These are phyloP conservation scores for Neurospora sp. DNA, from an alignment of 495 filamentous ascomycete species.

Conservation along the genomic window DNA sequence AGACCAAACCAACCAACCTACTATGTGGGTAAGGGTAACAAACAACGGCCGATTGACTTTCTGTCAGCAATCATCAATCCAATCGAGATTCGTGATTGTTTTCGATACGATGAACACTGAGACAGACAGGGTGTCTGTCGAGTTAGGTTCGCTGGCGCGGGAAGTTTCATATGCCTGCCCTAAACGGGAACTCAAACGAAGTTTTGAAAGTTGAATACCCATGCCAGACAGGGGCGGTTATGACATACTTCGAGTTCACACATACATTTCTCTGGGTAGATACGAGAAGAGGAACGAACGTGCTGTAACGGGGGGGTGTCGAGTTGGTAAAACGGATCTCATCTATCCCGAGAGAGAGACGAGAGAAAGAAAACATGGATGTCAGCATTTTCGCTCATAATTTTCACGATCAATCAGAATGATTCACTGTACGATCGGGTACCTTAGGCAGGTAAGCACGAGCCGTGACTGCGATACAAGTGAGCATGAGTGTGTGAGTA, in stretches of 20 bases:
- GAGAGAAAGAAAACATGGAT: not conserved
- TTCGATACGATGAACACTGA: not conserved
- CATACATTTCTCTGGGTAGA: no score
- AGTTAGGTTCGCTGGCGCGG: not conserved
- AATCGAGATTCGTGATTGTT: not conserved
- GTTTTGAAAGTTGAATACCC: not conserved
- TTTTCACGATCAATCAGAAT: not conserved
- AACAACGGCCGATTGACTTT: not conserved
- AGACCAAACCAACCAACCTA: not conserved
- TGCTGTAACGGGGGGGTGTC: no score
- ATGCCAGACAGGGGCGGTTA: not conserved
- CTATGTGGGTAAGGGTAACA: not conserved
- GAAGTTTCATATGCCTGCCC: not conserved
- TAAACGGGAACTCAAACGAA: not conserved
- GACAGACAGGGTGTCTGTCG: not conserved
- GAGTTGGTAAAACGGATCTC: no score
- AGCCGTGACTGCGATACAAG: not conserved
- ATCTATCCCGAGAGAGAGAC: no score
- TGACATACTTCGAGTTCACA: not conserved
- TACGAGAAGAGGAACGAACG: no score
- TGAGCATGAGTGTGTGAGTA: not conserved
- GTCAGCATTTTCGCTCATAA: not conserved
- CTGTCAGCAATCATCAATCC: not conserved
- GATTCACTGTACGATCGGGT: not conserved
- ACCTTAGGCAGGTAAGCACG: not conserved